Evolutionary conservation across 2,329 filamentous ascomycete genomes (phyloP).

Genomic region (Aspergillus novofumigatus): DNA sequence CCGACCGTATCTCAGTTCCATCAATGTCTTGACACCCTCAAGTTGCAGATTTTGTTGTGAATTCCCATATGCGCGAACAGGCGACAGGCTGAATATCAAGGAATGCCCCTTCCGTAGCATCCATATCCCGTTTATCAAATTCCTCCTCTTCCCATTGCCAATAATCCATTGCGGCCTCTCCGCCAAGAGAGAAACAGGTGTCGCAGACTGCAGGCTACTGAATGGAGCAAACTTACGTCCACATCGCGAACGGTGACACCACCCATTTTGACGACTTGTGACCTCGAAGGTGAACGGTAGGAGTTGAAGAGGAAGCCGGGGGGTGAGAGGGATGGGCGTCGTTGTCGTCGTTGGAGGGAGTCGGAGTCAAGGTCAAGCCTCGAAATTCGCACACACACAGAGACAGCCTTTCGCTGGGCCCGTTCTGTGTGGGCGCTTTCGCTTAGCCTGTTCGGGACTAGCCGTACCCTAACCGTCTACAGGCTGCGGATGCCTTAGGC

Average conservation of each 20-base stretch:
- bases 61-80: not conserved
- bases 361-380: constrained; percentile 24
- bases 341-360: constrained; percentile 36
- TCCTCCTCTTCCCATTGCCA: constrained; percentile 10
- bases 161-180: constrained; percentile 5
- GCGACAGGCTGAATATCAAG: not conserved
- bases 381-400: constrained; percentile 35
- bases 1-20: not conserved
- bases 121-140: not conserved
- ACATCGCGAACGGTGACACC: constrained; percentile 66
- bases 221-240: constrained; percentile 47
- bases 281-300: constrained; percentile 22
- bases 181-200: constrained; percentile 12
- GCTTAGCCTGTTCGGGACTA: constrained; percentile 40
- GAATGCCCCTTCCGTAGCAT: not conserved
- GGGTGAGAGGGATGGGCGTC: constrained; percentile 33
- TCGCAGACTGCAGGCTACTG: constrained; percentile 7
- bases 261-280: constrained; percentile 56
- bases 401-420: constrained; percentile 22
- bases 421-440: constrained; percentile 36
- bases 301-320: constrained; percentile 29
- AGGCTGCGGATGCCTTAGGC: constrained; percentile 11
- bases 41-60: not conserved
- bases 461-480: constrained; percentile 33
- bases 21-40: not conserved